These are phyloP conservation scores for Ustilago loliicola DNA, from an alignment of 1,284 basidiomycete species.

Conservation along the genomic window DNA sequence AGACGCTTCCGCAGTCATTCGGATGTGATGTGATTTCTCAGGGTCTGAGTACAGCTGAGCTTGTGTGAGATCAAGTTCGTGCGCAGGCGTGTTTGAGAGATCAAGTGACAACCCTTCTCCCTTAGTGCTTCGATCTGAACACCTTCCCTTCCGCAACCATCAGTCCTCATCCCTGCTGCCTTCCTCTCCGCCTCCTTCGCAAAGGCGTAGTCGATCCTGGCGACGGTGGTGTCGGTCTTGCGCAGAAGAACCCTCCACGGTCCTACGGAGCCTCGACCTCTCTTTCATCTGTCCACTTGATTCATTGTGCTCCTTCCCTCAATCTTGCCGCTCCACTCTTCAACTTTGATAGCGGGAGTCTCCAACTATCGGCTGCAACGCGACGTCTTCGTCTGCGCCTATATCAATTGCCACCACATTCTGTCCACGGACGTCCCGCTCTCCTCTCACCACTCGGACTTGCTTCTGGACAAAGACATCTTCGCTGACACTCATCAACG, in stretches of 20 bases:
- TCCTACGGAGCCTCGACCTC: background rate
- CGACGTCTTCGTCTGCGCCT: background rate
- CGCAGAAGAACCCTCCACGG: background rate
- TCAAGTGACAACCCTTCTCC: background rate
- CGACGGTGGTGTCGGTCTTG: background rate
- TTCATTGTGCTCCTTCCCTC: background rate
- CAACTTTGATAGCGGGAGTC: background rate
- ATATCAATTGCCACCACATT: background rate
- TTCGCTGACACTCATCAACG: background rate
- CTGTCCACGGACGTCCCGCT: background rate
- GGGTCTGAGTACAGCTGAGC: background rate
- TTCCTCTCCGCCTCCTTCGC: background rate
- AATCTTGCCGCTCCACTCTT: background rate
- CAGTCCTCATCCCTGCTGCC: too few species aligned
- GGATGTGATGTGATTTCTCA: constrained; percentile 14
- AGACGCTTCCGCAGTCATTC: background rate
- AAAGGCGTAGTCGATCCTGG: background rate
- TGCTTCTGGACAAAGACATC: background rate
- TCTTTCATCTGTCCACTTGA: background rate
- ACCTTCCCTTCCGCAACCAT: background rate
- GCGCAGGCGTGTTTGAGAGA: background rate
- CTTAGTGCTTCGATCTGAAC: background rate
- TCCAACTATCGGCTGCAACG: background rate
- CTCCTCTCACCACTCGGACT: background rate
- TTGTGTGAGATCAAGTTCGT: background rate